These are phyloP conservation scores for Heterobasidion irregulare DNA, from an alignment of 1,284 basidiomycete species.

Conservation along the genomic window DNA sequence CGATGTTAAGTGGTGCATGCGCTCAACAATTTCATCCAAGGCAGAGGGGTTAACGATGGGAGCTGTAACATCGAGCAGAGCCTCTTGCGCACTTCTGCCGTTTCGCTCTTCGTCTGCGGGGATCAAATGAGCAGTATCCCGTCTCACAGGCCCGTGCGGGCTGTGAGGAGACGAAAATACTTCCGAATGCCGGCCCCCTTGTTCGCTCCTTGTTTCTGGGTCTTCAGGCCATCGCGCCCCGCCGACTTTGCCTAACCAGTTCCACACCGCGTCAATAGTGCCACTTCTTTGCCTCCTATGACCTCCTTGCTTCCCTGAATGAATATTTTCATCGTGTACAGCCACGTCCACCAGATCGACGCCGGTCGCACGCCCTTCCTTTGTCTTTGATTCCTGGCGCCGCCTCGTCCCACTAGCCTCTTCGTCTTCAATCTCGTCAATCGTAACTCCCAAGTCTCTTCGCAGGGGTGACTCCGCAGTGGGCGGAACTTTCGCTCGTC, in stretches of 20 bases:
- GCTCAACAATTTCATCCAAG: background rate
- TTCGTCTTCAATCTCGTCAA: background rate
- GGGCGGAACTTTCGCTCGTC: background rate
- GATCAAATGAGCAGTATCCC: background rate
- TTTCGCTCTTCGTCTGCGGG: background rate
- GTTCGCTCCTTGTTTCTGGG: background rate
- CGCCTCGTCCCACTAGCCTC: background rate
- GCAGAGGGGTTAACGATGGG: background rate
- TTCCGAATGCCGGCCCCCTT: background rate
- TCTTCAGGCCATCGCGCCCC: background rate
- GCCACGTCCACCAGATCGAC: background rate
- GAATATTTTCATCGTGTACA: background rate
- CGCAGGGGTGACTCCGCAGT: background rate
- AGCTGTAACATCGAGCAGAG: background rate
- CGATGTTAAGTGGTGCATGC: background rate
- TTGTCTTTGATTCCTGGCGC: background rate
- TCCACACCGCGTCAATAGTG: slow-evolving; percentile 9
- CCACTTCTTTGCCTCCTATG: slow-evolving; percentile 8
- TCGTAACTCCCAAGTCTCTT: background rate
- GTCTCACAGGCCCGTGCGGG: background rate
- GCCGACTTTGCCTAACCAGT: slow-evolving; percentile 10
- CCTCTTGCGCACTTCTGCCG: background rate
- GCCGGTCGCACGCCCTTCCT: background rate
- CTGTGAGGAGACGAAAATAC: background rate
- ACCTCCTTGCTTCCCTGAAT: background rate